These are phyloP conservation scores for Fraxinus floribunda DNA, from an alignment of 305 asterid species.

Conservation along the genomic window DNA sequence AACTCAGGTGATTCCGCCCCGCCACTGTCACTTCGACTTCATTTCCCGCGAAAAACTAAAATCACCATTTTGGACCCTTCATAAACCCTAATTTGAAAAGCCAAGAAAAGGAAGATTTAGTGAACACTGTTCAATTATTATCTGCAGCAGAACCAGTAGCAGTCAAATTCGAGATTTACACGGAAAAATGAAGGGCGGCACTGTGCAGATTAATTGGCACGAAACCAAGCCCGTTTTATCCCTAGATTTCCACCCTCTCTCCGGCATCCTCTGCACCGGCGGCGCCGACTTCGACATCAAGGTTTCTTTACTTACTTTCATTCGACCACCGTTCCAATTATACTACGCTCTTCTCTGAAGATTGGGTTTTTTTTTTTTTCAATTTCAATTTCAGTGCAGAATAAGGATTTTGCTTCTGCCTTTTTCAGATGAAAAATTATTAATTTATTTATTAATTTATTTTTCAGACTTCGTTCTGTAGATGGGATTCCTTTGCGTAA, in stretches of 20 bases:
- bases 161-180: neutral
- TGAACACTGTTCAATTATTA: neutral
- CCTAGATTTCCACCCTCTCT: constrained; percentile 79
- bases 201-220: constrained; percentile 96
- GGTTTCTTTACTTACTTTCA: constrained; percentile 34
- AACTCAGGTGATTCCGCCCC: neutral
- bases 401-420: neutral
- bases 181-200: constrained; percentile 71
- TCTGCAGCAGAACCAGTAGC: neutral
- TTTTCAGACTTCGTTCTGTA: neutral
- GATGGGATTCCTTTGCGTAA: neutral
- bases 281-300: constrained; percentile 94
- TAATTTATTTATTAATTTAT: neutral
- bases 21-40: neutral
- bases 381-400: neutral
- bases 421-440: neutral
- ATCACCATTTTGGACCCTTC: constrained; percentile 12
- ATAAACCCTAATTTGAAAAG: constrained; percentile 26
- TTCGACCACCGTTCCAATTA: neutral
- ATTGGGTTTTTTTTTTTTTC: neutral
- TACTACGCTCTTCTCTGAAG: neutral
- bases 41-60: constrained; percentile 34
- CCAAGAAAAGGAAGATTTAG: neutral
- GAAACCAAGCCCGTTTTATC: constrained; percentile 83
- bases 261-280: constrained; percentile 78